Evolutionary conservation across 2,329 filamentous ascomycete genomes (phyloP).

Genomic region (Aspergillus awamori): DNA sequence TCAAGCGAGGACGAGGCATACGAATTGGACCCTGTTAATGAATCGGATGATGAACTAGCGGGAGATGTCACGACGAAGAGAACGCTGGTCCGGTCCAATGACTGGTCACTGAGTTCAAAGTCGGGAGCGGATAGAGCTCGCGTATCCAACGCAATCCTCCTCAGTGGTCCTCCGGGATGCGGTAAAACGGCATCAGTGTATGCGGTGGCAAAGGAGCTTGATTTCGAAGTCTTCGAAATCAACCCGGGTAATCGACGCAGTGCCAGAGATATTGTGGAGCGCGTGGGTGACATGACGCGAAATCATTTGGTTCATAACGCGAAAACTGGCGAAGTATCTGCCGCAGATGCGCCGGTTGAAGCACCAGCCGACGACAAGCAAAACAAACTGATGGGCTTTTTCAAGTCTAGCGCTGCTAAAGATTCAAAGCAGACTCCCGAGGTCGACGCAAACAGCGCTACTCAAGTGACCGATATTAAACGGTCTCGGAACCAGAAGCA

Average conservation of each 20-base stretch:
- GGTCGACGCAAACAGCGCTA: conserved; percentile 24
- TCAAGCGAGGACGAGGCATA: conserved; percentile 74
- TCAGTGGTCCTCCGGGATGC: conserved; percentile 86
- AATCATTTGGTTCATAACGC: conserved; percentile 80
- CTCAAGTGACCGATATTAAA: conserved; percentile 38
- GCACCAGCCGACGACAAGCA: conserved; percentile 71
- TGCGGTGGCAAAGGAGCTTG: conserved; percentile 87
- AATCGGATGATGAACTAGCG: conserved; percentile 57
- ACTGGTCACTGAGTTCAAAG: conserved; percentile 39
- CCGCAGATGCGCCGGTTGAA: conserved; percentile 52
- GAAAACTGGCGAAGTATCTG: conserved; percentile 31
- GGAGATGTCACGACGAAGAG: conserved; percentile 41
- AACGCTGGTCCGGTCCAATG: conserved; percentile 48
- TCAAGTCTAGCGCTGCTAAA: conserved; percentile 59
- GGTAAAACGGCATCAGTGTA: conserved; percentile 94
- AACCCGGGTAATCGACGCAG: conserved; percentile 80
- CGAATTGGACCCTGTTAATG: conserved; percentile 69
- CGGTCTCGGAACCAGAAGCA: conserved; percentile 70
- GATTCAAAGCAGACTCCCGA: conserved; percentile 24
- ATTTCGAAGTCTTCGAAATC: conserved; percentile 93
- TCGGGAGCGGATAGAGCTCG: conserved; percentile 52
- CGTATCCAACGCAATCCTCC: conserved; percentile 72
- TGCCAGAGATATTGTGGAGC: conserved; percentile 87
- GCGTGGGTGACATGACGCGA: conserved; percentile 92
- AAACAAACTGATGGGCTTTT: conserved; percentile 79